Evolutionary conservation across 306 rosid species (phyloP).

Genomic region (Nissolia schottii): DNA sequence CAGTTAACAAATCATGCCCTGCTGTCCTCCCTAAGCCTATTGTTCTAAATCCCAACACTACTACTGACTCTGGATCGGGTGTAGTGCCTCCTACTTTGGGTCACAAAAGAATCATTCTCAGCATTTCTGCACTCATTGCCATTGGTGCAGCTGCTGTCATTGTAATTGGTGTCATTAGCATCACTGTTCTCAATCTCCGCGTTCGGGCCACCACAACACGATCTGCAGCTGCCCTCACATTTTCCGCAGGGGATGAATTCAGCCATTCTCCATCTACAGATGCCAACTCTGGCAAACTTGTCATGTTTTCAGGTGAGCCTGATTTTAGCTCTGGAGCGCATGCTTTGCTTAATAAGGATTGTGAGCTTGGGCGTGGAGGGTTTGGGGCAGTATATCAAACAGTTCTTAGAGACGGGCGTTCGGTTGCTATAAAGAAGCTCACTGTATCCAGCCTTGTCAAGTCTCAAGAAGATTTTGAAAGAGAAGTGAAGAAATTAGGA

Average conservation of each 20-base stretch:
- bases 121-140: conserved; percentile 97
- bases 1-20: conserved; percentile 81
- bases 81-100: conserved; percentile 49
- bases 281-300: conserved; percentile 95
- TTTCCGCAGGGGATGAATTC: conserved; percentile 85
- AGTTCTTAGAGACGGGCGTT: conserved; percentile 78
- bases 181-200: conserved; percentile 87
- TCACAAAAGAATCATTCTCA: conserved; percentile 83
- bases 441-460: conserved; percentile 97
- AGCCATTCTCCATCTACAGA: conserved; percentile 90
- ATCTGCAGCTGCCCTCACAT: conserved; percentile 56
- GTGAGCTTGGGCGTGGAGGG: conserved; percentile 99
- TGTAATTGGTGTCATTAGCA: conserved; percentile 85
- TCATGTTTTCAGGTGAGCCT: conserved; percentile 97
- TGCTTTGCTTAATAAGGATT: conserved; percentile 94
- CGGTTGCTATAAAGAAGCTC: conserved; percentile 98
- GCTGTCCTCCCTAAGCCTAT: conserved; percentile 89
- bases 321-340: conserved; percentile 95
- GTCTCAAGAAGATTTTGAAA: conserved; percentile 91
- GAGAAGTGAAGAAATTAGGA: conserved; percentile 93
- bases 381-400: conserved; percentile 92
- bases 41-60: conserved; percentile 87
- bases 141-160: conserved; percentile 97
- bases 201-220: conserved; percentile 58
- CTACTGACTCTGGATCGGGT: conserved; percentile 52